phyloP scores from a whole-genome alignment of 2,329 filamentous ascomycete genomes.

The Allantophomopsis cytisporea region DNA sequence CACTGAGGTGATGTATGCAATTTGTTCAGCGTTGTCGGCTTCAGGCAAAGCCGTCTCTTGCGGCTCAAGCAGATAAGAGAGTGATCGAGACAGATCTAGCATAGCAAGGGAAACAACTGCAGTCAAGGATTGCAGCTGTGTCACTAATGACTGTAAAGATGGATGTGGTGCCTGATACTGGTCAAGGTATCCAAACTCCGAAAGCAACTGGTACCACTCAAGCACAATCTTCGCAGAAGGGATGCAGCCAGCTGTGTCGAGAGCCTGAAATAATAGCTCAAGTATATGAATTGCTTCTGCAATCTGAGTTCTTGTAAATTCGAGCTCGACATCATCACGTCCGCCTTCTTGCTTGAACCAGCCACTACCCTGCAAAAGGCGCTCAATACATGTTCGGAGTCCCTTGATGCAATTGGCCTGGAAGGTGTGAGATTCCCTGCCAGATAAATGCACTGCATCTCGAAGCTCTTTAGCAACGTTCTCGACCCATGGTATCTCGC shows the following conservation, averaged over 20 bases:
- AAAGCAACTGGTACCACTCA: conserved; percentile 66
- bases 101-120: conserved; percentile 59
- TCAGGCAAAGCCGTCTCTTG: conserved; percentile 21
- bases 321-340: conserved; percentile 37
- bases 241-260: conserved; percentile 45
- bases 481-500: conserved; percentile 1
- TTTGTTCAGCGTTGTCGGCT: conserved; percentile 21
- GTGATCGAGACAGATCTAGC: conserved; percentile 24
- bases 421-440: conserved; percentile 4
- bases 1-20: conserved; percentile 55
- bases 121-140: conserved; percentile 55
- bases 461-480: conserved; percentile 4
- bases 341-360: conserved; percentile 30
- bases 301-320: conserved; percentile 49
- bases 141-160: conserved; percentile 25
- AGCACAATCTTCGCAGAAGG: conserved; percentile 43
- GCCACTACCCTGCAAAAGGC: conserved; percentile 23
- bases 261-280: conserved; percentile 57
- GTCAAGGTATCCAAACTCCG: conserved; percentile 55
- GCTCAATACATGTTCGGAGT: conserved; percentile 32
- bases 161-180: conserved; percentile 30
- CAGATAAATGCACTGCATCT: neutral
- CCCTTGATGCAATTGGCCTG: conserved; percentile 28
- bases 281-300: conserved; percentile 63
- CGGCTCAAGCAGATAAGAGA: conserved; percentile 20